phyloP scores from a whole-genome alignment of 2,329 filamentous ascomycete genomes.

The Colletotrichum tabaci region DNA sequence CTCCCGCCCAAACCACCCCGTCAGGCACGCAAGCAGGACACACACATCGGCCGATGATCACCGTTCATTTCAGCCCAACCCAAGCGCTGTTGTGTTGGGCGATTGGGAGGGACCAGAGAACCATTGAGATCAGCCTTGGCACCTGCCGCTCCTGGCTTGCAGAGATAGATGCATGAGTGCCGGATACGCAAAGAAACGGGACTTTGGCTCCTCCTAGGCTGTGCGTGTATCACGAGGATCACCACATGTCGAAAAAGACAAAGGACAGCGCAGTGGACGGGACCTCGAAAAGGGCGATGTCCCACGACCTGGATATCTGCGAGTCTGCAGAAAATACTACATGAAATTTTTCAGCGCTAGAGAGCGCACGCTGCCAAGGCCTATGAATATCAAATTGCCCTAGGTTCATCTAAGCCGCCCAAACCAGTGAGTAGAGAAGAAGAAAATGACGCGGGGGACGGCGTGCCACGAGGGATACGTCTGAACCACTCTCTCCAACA shows the following conservation, averaged over 20 bases:
- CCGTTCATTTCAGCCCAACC: slow-evolving; percentile 38
- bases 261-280: background rate
- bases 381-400: slow-evolving; percentile 33
- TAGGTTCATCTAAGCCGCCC: slow-evolving; percentile 39
- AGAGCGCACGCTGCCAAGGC: slow-evolving; percentile 8
- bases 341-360: slow-evolving; percentile 8
- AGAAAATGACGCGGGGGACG: too few species aligned
- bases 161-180: background rate
- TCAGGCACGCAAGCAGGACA: slow-evolving; percentile 31
- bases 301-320: background rate
- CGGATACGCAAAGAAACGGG: background rate
- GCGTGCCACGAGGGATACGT: background rate
- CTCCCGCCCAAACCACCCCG: slow-evolving; percentile 5
- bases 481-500: background rate
- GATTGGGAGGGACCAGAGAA: background rate
- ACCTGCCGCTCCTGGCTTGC: background rate
- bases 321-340: background rate
- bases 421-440: background rate
- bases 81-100: background rate
- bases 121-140: background rate
- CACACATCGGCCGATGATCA: slow-evolving; percentile 35
- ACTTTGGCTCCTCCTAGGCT: background rate
- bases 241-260: background rate
- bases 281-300: background rate
- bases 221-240: background rate